A percentile compares a stretch with the other conserved stretches of the same genome.
Evolutionary conservation across 768 basidiomycete species (phyloP).

Genomic region (Suillus subalutaceus): DNA sequence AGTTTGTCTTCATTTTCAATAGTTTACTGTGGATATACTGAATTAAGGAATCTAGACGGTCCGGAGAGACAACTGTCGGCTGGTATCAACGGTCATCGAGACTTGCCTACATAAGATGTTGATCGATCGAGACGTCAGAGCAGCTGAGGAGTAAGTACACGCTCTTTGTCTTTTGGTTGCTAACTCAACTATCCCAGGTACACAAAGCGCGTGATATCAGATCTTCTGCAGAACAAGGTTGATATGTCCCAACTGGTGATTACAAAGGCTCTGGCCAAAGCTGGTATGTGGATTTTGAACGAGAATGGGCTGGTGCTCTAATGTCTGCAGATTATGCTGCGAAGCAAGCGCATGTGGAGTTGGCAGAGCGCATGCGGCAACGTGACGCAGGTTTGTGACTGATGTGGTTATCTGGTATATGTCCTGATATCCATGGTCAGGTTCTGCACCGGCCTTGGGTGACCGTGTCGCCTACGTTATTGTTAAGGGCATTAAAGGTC

Average conservation of each 20-base stretch:
- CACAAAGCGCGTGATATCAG: slow-evolving; percentile 90
- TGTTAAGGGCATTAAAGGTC: slow-evolving; percentile 93
- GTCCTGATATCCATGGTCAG: slow-evolving; percentile 36
- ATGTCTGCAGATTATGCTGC: slow-evolving; percentile 74
- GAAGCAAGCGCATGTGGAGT: slow-evolving; percentile 96
- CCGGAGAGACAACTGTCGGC: slow-evolving; percentile 96
- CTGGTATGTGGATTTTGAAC: slow-evolving; percentile 47
- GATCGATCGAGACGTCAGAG: slow-evolving; percentile 92
- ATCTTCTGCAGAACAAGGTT: slow-evolving; percentile 93
- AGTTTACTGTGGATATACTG: background rate
- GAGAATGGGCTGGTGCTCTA: background rate
- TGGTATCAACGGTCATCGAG: slow-evolving; percentile 97
- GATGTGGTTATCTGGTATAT: background rate
- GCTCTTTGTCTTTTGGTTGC: background rate
- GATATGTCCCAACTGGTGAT: slow-evolving; percentile 99
- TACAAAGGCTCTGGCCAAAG: slow-evolving; percentile 93
- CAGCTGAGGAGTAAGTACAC: slow-evolving; percentile 81
- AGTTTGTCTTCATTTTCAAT: slow-evolving; percentile 45
- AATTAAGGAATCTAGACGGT: slow-evolving; percentile 68
- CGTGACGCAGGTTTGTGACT: slow-evolving; percentile 78
- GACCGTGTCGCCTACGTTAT: slow-evolving; percentile 99
- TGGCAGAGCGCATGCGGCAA: slow-evolving; percentile 93
- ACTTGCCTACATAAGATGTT: slow-evolving; percentile 98
- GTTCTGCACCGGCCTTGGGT: slow-evolving; percentile 95
- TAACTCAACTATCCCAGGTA: slow-evolving; percentile 58